Evolutionary conservation across 345 rosid genomes (phyloP).

Genomic region (Lepidium didymum): DNA sequence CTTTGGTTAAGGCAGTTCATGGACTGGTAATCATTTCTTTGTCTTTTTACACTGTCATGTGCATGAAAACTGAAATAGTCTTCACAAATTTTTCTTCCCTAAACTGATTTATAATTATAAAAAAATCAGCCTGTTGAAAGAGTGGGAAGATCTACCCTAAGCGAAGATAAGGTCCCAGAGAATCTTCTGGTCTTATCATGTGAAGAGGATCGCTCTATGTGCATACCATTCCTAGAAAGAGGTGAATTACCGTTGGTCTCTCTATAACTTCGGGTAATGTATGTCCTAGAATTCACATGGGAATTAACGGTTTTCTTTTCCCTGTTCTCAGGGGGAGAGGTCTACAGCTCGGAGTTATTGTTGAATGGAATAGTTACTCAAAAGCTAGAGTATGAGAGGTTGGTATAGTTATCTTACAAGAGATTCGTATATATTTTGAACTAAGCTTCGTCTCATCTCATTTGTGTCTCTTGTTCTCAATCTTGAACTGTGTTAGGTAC

Average conservation of each 20-base stretch:
- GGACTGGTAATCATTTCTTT: constrained; percentile 47
- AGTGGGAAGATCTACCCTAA: constrained; percentile 62
- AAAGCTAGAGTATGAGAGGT: constrained; percentile 87
- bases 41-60: neutral
- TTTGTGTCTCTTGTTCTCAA: neutral
- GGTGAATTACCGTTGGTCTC: constrained; percentile 33
- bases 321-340: constrained; percentile 49
- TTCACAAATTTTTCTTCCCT: neutral
- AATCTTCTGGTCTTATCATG: constrained; percentile 74
- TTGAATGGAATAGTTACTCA: constrained; percentile 84
- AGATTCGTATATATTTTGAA: neutral
- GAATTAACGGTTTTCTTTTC: neutral
- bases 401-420: constrained; percentile 14
- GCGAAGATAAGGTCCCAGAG: constrained; percentile 44
- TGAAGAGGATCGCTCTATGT: constrained; percentile 57
- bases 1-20: constrained; percentile 55
- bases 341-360: constrained; percentile 80
- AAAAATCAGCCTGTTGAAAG: constrained; percentile 58
- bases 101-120: constrained; percentile 20
- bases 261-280: neutral
- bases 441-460: constrained; percentile 3
- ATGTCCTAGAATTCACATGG: neutral
- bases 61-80: neutral
- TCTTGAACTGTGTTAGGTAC: constrained; percentile 44
- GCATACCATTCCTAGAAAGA: constrained; percentile 69